Evolutionary conservation across 495 filamentous ascomycete genomes (phyloP), one percentile per base, ranked within the genome.

Genomic region (Hyaloscypha variabilis): DNA sequence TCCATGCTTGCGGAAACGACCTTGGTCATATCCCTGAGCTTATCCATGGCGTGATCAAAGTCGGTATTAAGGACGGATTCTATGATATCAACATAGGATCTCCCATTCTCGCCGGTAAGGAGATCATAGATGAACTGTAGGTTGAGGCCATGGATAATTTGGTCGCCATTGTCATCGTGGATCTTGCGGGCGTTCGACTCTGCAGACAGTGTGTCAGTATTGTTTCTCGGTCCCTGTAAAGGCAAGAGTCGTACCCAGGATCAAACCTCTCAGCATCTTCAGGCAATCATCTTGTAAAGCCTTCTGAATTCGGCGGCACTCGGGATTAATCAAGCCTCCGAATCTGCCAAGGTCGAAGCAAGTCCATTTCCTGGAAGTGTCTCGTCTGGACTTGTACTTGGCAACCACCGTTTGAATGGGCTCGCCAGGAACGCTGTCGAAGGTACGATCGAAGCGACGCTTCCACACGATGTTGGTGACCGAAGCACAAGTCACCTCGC

Each of bases 401-500:
- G 36, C n/a, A 25, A 24, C 30, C 5, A 64, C 17, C 1, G 63
- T 26, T 17, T 51, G 6, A 25, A 24, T 39, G 2, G 6, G 36
- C 5, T 19, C 2, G 25, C 39, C 68, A 11, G 55, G 28, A 28
- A 61, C 24, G 34, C 50, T 56, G 51, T 71, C 69, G 26, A 66
- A 71, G 17, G 11, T 56, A 14, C 34, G 26, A 31, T 24, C 19
- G 30, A 58, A 68, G 8, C 67, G 63, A 8, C 61, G 17, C 17
- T 55, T 60, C 69, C 69, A 72, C 24, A 72, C 62, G 23, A 60
- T 64, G 4, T 58, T 14, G 23, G 62, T 62, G 24, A 68, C 58
- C 10, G 53, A 42, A 23, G 24, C 46, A 30, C 26, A 6, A 29
- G 61, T 60, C 14, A 10, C 49, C 31, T 54, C 24, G 51, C 69